phyloP scores from a whole-genome alignment of 345 rosid genomes.

The Aethionema arabicum region DNA sequence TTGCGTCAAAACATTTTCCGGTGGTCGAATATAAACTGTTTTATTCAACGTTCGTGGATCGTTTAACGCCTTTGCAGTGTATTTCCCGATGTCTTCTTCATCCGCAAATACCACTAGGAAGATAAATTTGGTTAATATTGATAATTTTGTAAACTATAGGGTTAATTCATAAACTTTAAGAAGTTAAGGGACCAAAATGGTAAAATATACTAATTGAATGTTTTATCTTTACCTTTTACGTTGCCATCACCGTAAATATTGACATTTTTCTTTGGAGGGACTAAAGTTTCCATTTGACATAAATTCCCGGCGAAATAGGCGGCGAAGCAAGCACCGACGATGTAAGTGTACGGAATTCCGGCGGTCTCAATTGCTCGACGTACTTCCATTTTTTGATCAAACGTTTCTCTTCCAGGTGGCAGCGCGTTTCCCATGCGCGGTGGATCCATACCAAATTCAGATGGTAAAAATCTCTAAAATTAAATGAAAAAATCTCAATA shows the following conservation, averaged over 20 bases:
- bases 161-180: background rate
- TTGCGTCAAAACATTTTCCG: slow-evolving; percentile 59
- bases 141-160: background rate
- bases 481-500: too few relatives aligned
- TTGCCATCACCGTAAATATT: slow-evolving; percentile 70
- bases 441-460: slow-evolving; percentile 92
- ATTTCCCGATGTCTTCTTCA: slow-evolving; percentile 70
- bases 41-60: slow-evolving; percentile 71
- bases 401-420: slow-evolving; percentile 74
- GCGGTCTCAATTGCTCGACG: slow-evolving; percentile 74
- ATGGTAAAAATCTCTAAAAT: slow-evolving; percentile 71
- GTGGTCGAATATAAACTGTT: slow-evolving; percentile 59
- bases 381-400: slow-evolving; percentile 78
- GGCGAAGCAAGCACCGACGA: slow-evolving; percentile 70
- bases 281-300: slow-evolving; percentile 55
- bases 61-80: slow-evolving; percentile 59
- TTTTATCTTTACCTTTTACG: slow-evolving; percentile 51
- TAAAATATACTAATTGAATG: background rate
- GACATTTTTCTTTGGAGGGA: slow-evolving; percentile 60
- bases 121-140: background rate
- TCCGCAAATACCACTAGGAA: slow-evolving; percentile 53
- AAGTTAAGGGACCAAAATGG: background rate
- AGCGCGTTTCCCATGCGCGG: slow-evolving; percentile 67
- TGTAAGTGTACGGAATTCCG: slow-evolving; percentile 72
- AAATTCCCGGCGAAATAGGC: slow-evolving; percentile 77